These are phyloP conservation scores for Pterulicium gracile DNA, from an alignment of 1,284 basidiomycete species.

Conservation along the genomic window DNA sequence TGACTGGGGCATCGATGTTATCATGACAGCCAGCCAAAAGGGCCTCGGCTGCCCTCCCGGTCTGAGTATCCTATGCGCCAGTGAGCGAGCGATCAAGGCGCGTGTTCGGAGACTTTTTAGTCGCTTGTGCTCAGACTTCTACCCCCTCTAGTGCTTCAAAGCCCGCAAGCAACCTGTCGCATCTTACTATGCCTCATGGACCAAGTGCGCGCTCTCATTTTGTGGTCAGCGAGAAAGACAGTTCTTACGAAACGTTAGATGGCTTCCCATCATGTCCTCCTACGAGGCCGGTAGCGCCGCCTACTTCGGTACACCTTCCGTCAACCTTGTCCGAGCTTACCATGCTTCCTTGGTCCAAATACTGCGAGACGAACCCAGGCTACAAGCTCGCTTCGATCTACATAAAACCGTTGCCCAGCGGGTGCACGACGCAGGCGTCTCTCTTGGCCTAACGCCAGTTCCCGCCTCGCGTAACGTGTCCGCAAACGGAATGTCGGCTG, in stretches of 20 bases:
- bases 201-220: too few species aligned
- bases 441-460: constrained; percentile 69
- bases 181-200: constrained; percentile 88
- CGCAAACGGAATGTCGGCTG: constrained; percentile 91
- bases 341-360: constrained; percentile 74
- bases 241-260: constrained; percentile 20
- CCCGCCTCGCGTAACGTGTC: constrained; percentile 46
- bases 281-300: constrained; percentile 68
- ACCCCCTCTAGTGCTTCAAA: constrained; percentile 44
- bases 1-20: constrained; percentile 87
- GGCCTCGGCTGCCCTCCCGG: constrained; percentile 95
- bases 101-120: neutral
- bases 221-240: too few species aligned
- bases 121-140: neutral
- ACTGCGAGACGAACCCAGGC: constrained; percentile 49
- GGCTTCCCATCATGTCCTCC: constrained; percentile 89
- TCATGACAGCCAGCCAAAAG: constrained; percentile 90
- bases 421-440: constrained; percentile 61
- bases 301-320: constrained; percentile 91
- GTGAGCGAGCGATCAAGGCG: constrained; percentile 70
- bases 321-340: constrained; percentile 91
- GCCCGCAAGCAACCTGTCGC: constrained; percentile 59
- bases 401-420: constrained; percentile 69
- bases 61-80: constrained; percentile 78
- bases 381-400: constrained; percentile 62